Evolutionary conservation across 768 basidiomycete genomes (phyloP).

Genomic region (Chalciporus chontae): DNA sequence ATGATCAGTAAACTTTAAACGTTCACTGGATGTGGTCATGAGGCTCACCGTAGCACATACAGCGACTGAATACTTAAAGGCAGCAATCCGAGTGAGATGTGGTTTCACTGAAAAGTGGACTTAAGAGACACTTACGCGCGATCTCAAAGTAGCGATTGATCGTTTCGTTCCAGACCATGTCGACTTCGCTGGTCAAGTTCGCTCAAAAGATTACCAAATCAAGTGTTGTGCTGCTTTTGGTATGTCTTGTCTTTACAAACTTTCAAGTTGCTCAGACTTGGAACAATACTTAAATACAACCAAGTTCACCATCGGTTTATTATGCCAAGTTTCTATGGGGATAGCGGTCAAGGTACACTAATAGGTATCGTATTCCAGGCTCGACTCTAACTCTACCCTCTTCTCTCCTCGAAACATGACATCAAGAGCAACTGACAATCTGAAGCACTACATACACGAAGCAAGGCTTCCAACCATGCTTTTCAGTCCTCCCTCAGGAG

Average conservation of each 20-base stretch:
- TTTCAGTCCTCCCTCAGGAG: slow-evolving; percentile 33
- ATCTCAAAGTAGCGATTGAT: too few species aligned
- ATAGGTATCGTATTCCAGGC: background rate
- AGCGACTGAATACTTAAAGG: too few species aligned
- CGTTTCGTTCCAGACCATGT: background rate
- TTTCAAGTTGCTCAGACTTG: background rate
- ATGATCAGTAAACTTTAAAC: too few species aligned
- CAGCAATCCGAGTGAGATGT: too few species aligned
- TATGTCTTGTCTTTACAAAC: slow-evolving; percentile 4
- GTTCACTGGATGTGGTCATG: too few species aligned
- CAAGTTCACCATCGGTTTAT: background rate
- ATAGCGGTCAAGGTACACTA: slow-evolving; percentile 4
- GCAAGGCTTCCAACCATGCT: slow-evolving; percentile 44
- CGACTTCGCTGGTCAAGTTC: slow-evolving; percentile 1
- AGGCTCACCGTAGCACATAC: too few species aligned
- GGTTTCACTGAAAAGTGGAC: too few species aligned
- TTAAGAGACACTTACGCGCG: too few species aligned
- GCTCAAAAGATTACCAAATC: background rate
- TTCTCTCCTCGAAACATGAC: slow-evolving; percentile 17
- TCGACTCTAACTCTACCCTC: background rate
- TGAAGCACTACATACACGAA: slow-evolving; percentile 45
- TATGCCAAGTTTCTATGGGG: slow-evolving; percentile 18
- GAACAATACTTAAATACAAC: background rate
- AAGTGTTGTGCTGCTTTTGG: slow-evolving; percentile 6
- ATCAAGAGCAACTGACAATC: slow-evolving; percentile 38